These are phyloP conservation scores for Hanseniaspora gamundiae DNA, from an alignment of 1,139 yeast genomes.

Conservation along the genomic window DNA sequence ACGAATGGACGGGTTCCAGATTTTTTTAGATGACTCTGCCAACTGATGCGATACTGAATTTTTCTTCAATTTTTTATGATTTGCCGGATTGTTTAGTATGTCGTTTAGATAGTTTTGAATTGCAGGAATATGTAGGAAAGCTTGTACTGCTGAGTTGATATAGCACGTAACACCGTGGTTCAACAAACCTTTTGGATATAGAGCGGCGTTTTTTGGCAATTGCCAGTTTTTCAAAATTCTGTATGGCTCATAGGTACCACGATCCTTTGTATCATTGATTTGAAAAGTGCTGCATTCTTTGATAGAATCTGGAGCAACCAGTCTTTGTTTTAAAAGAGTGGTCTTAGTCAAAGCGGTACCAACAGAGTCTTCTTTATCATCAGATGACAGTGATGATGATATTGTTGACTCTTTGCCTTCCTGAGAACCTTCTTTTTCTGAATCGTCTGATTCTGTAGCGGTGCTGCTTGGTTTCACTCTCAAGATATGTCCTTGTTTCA, in stretches of 20 bases:
- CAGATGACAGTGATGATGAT: constrained; percentile 35
- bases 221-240: constrained; percentile 56
- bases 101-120: constrained; percentile 71
- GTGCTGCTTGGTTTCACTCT: constrained; percentile 11
- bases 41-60: constrained; percentile 58
- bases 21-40: constrained; percentile 56
- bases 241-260: constrained; percentile 45
- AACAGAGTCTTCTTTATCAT: constrained; percentile 35
- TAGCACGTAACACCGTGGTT: constrained; percentile 96
- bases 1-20: constrained; percentile 37
- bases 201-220: constrained; percentile 24
- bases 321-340: constrained; percentile 2
- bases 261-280: constrained; percentile 39
- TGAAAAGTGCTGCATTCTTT: constrained; percentile 21
- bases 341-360: constrained; percentile 18
- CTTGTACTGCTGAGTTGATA: constrained; percentile 90
- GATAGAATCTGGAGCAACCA: constrained; percentile 3
- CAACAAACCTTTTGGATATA: constrained; percentile 62
- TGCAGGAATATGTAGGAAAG: constrained; percentile 83
- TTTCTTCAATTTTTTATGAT: constrained; percentile 29
- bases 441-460: constrained; percentile 19
- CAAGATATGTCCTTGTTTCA: constrained; percentile 5
- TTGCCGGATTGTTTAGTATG: constrained; percentile 27
- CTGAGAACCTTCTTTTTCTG: constrained; percentile 17
- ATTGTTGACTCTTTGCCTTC: constrained; percentile 22